Percentiles rank a stretch among this genome's conserved stretches.
Conservation (phyloP, 2,329 filamentous ascomycete genomes). For the Thermomyces lanuginosus region DNA sequence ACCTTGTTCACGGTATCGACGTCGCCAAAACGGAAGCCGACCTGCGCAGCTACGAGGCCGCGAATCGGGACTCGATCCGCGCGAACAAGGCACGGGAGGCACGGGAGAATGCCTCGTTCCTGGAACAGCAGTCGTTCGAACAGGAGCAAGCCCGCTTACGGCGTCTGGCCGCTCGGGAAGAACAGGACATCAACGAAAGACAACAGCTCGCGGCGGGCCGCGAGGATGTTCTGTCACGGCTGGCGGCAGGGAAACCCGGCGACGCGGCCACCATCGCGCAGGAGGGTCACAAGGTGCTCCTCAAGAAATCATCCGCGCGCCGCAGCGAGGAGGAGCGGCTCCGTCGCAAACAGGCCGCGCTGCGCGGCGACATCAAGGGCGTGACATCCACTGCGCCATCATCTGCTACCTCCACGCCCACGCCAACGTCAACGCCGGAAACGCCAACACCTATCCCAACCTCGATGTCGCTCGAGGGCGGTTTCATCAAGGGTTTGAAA, state of each 20-base stretch:
- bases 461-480: no score
- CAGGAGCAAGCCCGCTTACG: slow-evolving; percentile 48
- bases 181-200: slow-evolving; percentile 58
- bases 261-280: slow-evolving; percentile 41
- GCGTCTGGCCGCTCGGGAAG: slow-evolving; percentile 45
- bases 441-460: slow-evolving; percentile 13
- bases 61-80: slow-evolving; percentile 46
- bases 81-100: slow-evolving; percentile 34
- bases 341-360: slow-evolving; percentile 28
- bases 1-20: slow-evolving; percentile 59
- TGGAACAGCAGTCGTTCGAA: slow-evolving; percentile 39
- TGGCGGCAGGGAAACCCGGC: slow-evolving; percentile 45
- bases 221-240: slow-evolving; percentile 52
- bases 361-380: slow-evolving; percentile 20
- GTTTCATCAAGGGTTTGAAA: slow-evolving; percentile 64
- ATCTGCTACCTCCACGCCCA: slow-evolving; percentile 7
- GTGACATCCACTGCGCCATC: slow-evolving; percentile 7
- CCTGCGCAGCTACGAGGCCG: slow-evolving; percentile 54
- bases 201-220: slow-evolving; percentile 50
- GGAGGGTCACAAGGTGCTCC: slow-evolving; percentile 42
- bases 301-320: slow-evolving; percentile 53
- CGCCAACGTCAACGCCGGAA: slow-evolving; percentile 15
- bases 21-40: slow-evolving; percentile 45
- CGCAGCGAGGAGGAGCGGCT: slow-evolving; percentile 39
- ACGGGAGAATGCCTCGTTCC: slow-evolving; percentile 32